Base-by-base conservation (phyloP, 768 basidiomycete species). In the Leccinum longicurvipes region DNA sequence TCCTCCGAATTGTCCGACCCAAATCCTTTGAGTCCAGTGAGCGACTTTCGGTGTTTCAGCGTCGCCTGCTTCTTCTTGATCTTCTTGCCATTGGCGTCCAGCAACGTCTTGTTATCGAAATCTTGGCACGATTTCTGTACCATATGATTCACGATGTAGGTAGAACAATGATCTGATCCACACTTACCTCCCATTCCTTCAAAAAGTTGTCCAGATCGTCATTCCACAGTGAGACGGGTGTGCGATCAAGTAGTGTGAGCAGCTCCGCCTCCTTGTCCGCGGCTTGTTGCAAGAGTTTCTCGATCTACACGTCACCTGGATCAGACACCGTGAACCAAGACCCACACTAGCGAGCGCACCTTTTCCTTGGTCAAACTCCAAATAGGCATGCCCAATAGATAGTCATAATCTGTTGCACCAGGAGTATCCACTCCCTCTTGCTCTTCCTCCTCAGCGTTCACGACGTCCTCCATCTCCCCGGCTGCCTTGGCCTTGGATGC, bases 321-420 rank as follows among this genome's bases (percentile, higher is more conserved):
- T 69, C 41, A 63, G 55, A 53, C 24, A 39, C 24, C 8, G 14
- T 42, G 6, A 34, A 42, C 49, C 1, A 19, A 56, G 15, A 8
- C 3, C 14, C 4, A 28, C 19, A 4, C 11, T 12, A 48, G 32
- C 17, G 44, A 12, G 57, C 70, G 6, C 51, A 89, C 92, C 84
- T 88, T 95, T 74, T 98, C 96, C 63, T 82, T 86, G 1, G 96
- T 99, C 77, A 99, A 76, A 74, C 88, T 96, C 79, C 84, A 94
- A 66, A 99, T 96, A 1, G 93, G 76, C 96, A 99, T 98, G 15
- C 91, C 85, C 56, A 99, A 76, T 50, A 99, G 73, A 72, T 99
- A 98, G 68, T 99, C 95, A 67, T 79, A 99, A 73, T 98, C 95
- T 27, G 79, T 78, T 5, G 74, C 63, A 11, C 74, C 71, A 41